Conservation (phyloP, 768 basidiomycete genomes). For the Porphyrellus cyaneotinctus region DNA sequence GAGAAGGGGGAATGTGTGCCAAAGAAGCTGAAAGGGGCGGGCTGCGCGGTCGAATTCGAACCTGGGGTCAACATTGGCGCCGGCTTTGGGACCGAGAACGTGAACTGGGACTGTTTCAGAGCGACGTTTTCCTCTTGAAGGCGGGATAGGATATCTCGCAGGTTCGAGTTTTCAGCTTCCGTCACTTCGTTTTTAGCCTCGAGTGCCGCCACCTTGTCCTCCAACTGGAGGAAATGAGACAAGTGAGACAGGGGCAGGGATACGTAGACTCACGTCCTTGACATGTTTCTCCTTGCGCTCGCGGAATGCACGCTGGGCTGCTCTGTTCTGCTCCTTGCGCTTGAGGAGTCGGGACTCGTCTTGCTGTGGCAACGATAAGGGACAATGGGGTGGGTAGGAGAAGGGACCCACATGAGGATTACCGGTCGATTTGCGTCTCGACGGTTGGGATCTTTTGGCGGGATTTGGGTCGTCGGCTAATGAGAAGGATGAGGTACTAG, state of each 20-base stretch:
- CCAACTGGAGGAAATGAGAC: conserved; percentile 51
- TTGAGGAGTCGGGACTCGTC: conserved; percentile 77
- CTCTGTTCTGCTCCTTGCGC: conserved; percentile 95
- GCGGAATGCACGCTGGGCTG: conserved; percentile 94
- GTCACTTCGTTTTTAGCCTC: conserved; percentile 77
- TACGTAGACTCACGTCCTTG: conserved; percentile 69
- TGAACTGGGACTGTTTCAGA: conserved; percentile 79
- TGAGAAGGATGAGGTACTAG: background rate
- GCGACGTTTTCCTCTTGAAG: conserved; percentile 84
- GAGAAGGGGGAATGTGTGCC: conserved; percentile 20
- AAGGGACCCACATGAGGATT: conserved; percentile 30
- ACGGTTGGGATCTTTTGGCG: conserved; percentile 23
- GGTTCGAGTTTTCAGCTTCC: conserved; percentile 78
- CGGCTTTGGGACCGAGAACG: conserved; percentile 69
- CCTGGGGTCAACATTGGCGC: conserved; percentile 20
- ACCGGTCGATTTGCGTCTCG: conserved; percentile 42
- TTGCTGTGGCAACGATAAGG: conserved; percentile 29
- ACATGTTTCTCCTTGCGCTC: conserved; percentile 98
- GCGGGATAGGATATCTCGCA: conserved; percentile 78
- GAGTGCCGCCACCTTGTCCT: conserved; percentile 85
- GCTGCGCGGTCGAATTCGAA: conserved; percentile 20
- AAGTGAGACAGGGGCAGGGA: conserved; percentile 5
- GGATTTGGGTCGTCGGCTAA: conserved; percentile 24
- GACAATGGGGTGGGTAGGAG: background rate
- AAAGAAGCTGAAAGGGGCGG: conserved; percentile 27